A percentile compares a stretch with the other conserved stretches of the same genome.
Evolutionary conservation across 139 green algal genomes (phyloP).

Genomic region (Volvox africanus): DNA sequence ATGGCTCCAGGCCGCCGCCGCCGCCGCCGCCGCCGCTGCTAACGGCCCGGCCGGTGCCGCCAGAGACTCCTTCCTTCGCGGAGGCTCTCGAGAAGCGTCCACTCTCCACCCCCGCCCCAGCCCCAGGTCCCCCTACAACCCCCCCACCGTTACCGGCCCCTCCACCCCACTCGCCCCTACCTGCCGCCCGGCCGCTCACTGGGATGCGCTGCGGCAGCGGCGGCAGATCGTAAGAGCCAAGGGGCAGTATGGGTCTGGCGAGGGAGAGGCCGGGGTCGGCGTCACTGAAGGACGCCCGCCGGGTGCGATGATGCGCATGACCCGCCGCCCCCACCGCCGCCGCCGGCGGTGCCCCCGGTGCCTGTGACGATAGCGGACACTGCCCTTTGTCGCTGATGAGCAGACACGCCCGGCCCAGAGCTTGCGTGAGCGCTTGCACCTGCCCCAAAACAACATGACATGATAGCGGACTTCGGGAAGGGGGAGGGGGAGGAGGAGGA

Average conservation of each 20-base stretch:
- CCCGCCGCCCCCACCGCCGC: not conserved
- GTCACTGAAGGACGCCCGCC: constrained; percentile 25
- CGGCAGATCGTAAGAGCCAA: not conserved
- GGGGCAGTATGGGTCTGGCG: not conserved
- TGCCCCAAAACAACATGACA: no score
- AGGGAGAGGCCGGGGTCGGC: not conserved
- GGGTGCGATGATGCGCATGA: not conserved
- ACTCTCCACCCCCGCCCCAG: no score
- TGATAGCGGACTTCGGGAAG: no score
- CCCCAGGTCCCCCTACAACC: no score
- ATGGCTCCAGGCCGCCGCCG: not conserved
- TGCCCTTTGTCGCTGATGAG: not conserved
- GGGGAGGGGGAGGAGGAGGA: no score
- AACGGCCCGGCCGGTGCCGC: not conserved
- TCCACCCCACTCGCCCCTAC: not conserved
- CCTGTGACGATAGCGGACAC: no score
- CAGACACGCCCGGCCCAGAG: constrained; percentile 8
- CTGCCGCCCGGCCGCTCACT: not conserved
- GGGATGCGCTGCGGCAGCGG: not conserved
- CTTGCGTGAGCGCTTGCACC: not conserved
- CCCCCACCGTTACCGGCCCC: no score
- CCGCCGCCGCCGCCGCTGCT: not conserved
- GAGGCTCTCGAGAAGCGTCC: not conserved
- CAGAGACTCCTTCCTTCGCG: not conserved
- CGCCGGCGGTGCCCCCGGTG: not conserved